Percentiles rank a stretch among this genome's conserved stretches.
These are phyloP conservation scores for Eutypella sp. DNA, from an alignment of 2,329 filamentous ascomycete genomes.

Conservation along the genomic window DNA sequence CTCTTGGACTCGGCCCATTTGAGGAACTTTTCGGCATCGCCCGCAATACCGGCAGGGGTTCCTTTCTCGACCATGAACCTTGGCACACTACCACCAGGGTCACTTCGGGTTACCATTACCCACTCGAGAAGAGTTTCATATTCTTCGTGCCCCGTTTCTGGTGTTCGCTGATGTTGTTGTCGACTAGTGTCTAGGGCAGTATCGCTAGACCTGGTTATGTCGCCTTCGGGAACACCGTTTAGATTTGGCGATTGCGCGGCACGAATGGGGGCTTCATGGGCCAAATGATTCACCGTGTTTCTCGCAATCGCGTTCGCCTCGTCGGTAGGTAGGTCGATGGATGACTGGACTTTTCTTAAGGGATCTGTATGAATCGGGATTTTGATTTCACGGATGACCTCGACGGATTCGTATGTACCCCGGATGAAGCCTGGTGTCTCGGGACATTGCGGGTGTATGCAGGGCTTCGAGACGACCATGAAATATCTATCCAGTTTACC, in stretches of 20 bases:
- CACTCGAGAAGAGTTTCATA: constrained; percentile 62
- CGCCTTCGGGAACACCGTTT: constrained; percentile 14
- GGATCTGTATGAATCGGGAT: constrained; percentile 33
- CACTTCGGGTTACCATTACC: constrained; percentile 88
- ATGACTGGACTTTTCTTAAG: constrained; percentile 38
- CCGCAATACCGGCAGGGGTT: constrained; percentile 74
- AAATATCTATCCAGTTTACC: constrained; percentile 59
- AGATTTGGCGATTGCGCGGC: constrained; percentile 29
- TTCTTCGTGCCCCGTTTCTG: constrained; percentile 20
- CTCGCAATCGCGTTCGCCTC: constrained; percentile 22
- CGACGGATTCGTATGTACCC: constrained; percentile 85
- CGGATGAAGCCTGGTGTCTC: constrained; percentile 69
- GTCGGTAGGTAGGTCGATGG: constrained; percentile 35
- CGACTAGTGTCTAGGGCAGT: constrained; percentile 23
- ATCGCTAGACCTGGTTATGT: constrained; percentile 25
- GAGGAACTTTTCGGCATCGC: constrained; percentile 75
- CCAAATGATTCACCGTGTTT: constrained; percentile 22
- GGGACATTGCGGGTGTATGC: constrained; percentile 68
- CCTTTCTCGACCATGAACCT: constrained; percentile 88
- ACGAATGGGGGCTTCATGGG: constrained; percentile 39
- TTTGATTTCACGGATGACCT: constrained; percentile 81
- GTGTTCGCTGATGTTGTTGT: constrained; percentile 1
- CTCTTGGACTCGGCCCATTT: constrained; percentile 58
- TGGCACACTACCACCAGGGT: constrained; percentile 83
- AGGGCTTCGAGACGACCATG: constrained; percentile 84